Evolutionary conservation across 2,329 filamentous ascomycete species (phyloP), one percentile per base, ranked within the genome.

Genomic region (Trichoderma arundinaceum): DNA sequence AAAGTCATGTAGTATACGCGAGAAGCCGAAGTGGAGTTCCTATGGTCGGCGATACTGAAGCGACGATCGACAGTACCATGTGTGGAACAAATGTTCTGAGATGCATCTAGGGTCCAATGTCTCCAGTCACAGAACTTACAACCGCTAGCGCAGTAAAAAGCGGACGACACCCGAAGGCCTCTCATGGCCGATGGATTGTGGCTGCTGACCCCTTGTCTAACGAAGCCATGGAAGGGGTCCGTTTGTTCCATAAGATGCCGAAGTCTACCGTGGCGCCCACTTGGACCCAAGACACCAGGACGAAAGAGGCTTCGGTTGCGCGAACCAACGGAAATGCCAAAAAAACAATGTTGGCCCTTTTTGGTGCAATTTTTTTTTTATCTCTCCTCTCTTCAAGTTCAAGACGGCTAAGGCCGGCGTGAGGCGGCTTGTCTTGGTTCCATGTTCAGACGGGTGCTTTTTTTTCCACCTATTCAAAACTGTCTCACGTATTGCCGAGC

Each of bases 221-320:
- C n/a, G 48, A 54, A 53, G 56, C 56, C 33, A 33, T 65, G 56
- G 63, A 65, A 65, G 48, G 52, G 51, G 19, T 48, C 58, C 58
- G 51, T 66, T 63, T 57, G 64, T 66, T 66, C 64, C 51, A 63
- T 51, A 35, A 53, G 60, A 46, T 46, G 60, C 60, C 60, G 60
- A 63, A 57, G 57, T 35, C 63, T 51, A 52, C 65, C 59, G 65
- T 60, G 38, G 48, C 22, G 19, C 43, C 51, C 51, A 64, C 41
- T 64, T 64, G 41, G 60, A 8, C 10, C 13, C 15, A 44, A 43
- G 59, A 53, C 59, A 38, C 59, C 59, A 53, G 13, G 38, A 65
- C 60, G 9, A 64, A 64, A 57, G n/a, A 46, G 60, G 60, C 49
- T 54, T 54, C 15, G 60, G 60, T 53, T 63, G 60, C 60, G 60